Evolutionary conservation across 2,329 filamentous ascomycete genomes (phyloP).

Genomic region (Paraconiothyrium brasiliense): DNA sequence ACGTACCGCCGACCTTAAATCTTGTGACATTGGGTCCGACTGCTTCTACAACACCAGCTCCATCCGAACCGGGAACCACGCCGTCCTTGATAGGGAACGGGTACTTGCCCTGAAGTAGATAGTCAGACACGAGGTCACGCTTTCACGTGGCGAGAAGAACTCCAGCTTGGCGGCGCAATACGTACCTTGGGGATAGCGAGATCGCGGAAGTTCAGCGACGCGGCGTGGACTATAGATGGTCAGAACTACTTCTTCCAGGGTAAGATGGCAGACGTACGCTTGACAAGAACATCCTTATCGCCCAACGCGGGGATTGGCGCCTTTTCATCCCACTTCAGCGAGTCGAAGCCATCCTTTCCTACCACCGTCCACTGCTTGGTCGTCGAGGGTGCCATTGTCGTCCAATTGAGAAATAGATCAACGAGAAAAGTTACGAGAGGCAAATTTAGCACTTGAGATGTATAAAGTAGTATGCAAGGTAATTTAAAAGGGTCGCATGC

Average conservation of each 20-base stretch:
- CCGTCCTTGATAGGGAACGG: slow-evolving; percentile 53
- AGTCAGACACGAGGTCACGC: slow-evolving; percentile 8
- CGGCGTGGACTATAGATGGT: slow-evolving; percentile 53
- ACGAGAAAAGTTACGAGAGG: slow-evolving; percentile 6
- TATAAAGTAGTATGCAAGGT: neutral
- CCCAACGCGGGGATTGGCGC: slow-evolving; percentile 68
- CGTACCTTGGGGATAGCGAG: slow-evolving; percentile 57
- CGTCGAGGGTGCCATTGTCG: slow-evolving; percentile 53
- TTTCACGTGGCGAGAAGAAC: slow-evolving; percentile 3
- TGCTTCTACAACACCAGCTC: slow-evolving; percentile 61
- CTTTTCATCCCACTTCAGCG: slow-evolving; percentile 64
- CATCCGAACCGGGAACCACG: slow-evolving; percentile 61
- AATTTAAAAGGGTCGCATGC: slow-evolving; percentile 6
- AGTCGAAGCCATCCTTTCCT: slow-evolving; percentile 67
- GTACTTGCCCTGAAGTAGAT: slow-evolving; percentile 50
- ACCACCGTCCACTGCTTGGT: slow-evolving; percentile 67
- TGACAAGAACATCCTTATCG: slow-evolving; percentile 77
- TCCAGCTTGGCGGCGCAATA: neutral
- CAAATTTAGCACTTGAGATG: neutral
- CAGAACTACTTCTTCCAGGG: slow-evolving; percentile 8
- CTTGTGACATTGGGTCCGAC: slow-evolving; percentile 65
- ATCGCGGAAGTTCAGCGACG: slow-evolving; percentile 61
- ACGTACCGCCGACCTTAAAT: slow-evolving; percentile 61
- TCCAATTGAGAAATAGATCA: neutral
- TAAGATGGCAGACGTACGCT: slow-evolving; percentile 51